Evolutionary conservation across 2,329 filamentous ascomycete species (phyloP).

Genomic region (Lasiodiplodia gonubiensis): DNA sequence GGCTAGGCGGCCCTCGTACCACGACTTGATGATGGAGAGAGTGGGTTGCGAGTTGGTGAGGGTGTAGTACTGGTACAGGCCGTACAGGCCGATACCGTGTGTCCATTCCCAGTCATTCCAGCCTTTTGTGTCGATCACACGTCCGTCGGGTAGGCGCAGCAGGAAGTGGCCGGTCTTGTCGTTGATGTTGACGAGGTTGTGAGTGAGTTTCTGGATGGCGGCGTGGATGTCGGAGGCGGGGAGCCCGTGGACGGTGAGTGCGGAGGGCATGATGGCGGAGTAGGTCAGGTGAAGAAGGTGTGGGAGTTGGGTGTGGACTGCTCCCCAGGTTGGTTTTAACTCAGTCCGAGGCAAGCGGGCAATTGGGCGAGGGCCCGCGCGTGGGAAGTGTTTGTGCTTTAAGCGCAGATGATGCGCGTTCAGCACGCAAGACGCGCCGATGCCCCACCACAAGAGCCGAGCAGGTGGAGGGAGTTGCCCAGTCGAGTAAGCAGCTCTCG

Average conservation of each 20-base stretch:
- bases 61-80: slow-evolving; percentile 81
- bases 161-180: slow-evolving; percentile 78
- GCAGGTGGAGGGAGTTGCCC: not conserved
- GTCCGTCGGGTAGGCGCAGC: slow-evolving; percentile 71
- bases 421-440: slow-evolving; percentile 5
- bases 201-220: slow-evolving; percentile 70
- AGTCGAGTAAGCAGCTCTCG: slow-evolving; percentile 15
- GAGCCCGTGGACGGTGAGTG: slow-evolving; percentile 48
- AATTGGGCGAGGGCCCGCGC: not conserved
- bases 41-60: slow-evolving; percentile 67
- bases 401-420: slow-evolving; percentile 2
- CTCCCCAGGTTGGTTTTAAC: too few relatives aligned
- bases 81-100: slow-evolving; percentile 79
- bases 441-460: not conserved
- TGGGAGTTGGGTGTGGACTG: too few relatives aligned
- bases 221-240: slow-evolving; percentile 53
- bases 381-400: slow-evolving; percentile 17
- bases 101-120: slow-evolving; percentile 88
- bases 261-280: slow-evolving; percentile 50
- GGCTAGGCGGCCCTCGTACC: slow-evolving; percentile 72
- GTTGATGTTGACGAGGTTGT: slow-evolving; percentile 77
- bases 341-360: not conserved
- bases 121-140: slow-evolving; percentile 81
- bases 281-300: not conserved
- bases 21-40: slow-evolving; percentile 71